Conservation (phyloP, 177 flowering plant species). For the Telopea speciosissima region DNA sequence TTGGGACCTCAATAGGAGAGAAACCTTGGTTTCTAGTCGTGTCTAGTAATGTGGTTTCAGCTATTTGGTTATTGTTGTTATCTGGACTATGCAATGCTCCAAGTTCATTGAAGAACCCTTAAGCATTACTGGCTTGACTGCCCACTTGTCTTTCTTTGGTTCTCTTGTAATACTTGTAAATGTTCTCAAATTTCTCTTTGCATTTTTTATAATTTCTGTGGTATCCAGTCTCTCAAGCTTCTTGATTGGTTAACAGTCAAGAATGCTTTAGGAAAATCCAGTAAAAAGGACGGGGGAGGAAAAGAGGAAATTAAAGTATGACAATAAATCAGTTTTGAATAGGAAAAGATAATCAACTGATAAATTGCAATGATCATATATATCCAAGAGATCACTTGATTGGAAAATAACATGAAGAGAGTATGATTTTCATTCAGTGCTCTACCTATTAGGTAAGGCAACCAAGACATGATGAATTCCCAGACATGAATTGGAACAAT, state of each 20-base stretch:
- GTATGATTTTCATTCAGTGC: too few species aligned
- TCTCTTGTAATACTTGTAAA: slow-evolving; percentile 9
- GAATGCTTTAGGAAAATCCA: background rate
- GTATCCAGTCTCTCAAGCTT: slow-evolving; percentile 16
- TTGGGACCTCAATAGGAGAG: background rate
- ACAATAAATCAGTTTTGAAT: background rate
- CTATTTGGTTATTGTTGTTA: background rate
- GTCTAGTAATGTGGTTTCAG: background rate
- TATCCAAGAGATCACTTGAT: too few species aligned
- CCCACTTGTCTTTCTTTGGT: slow-evolving; percentile 6
- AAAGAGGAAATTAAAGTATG: background rate
- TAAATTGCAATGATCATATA: too few species aligned
- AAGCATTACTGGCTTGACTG: background rate
- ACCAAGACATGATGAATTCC: background rate
- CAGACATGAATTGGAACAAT: background rate
- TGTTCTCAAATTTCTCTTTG: slow-evolving; percentile 9
- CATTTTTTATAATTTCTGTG: slow-evolving; percentile 12
- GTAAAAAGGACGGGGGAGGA: background rate
- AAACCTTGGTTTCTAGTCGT: slow-evolving; percentile 1
- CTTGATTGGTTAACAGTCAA: slow-evolving; percentile 8
- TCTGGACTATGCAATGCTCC: slow-evolving; percentile 4
- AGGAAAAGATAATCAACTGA: too few species aligned
- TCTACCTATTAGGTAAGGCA: background rate
- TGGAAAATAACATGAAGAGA: too few species aligned
- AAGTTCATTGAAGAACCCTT: slow-evolving; percentile 8